Evolutionary conservation across 106 monocot species (phyloP).

Genomic region (Acanthochlamys bracteata): DNA sequence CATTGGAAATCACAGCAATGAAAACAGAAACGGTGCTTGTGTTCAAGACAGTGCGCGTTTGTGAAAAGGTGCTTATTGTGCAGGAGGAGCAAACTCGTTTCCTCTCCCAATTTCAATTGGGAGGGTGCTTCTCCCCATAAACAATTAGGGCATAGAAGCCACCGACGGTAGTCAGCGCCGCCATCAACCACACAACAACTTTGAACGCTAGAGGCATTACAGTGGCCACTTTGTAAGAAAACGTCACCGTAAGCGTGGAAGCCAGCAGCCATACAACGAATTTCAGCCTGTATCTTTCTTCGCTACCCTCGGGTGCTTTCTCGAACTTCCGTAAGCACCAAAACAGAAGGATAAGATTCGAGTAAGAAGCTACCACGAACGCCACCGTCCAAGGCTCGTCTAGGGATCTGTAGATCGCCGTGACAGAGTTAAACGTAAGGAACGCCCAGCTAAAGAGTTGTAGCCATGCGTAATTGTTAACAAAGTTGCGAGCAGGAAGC

Average conservation of each 20-base stretch:
- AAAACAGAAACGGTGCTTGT: no score
- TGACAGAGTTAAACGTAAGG: slow-evolving; percentile 2
- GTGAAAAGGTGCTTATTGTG: no score
- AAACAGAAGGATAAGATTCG: neutral
- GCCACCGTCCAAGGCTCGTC: slow-evolving; percentile 7
- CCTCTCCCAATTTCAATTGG: no score
- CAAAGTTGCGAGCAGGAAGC: no score
- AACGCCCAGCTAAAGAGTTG: neutral
- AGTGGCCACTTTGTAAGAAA: neutral
- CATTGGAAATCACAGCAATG: no score
- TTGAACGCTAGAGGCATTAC: neutral
- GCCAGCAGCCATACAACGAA: neutral
- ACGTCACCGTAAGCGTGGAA: neutral
- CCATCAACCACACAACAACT: neutral
- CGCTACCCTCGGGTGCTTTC: neutral
- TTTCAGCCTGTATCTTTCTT: neutral
- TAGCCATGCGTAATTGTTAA: slow-evolving; percentile 1
- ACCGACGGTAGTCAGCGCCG: slow-evolving; percentile 2
- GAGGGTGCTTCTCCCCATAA: neutral
- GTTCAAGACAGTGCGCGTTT: no score
- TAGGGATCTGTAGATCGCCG: neutral
- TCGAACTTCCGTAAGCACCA: neutral
- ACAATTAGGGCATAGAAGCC: neutral
- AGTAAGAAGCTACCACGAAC: neutral
- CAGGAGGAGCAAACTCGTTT: no score